A percentile compares a stretch with the other conserved stretches of the same genome.
phyloP scores from a whole-genome alignment of 2,329 filamentous ascomycete species.

The Aureobasidium leucospermi region DNA sequence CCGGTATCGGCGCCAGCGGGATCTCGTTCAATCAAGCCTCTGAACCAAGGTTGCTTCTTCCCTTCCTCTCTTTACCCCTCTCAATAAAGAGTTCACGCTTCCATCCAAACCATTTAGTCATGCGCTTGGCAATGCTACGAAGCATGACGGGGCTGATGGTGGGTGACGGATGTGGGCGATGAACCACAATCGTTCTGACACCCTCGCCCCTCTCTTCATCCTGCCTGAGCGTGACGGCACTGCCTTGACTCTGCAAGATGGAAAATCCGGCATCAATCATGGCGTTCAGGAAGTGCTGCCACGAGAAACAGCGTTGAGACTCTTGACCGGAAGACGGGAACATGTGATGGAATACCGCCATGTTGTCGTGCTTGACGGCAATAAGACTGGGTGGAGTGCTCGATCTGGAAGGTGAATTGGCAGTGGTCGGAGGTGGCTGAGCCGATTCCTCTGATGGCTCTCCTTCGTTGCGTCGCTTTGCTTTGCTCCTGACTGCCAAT shows the following conservation, averaged over 20 bases:
- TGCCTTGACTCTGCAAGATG: constrained; percentile 16
- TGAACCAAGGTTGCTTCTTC: background rate
- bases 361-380: constrained; percentile 8
- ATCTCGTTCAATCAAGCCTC: background rate
- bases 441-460: background rate
- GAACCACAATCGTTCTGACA: constrained; percentile 19
- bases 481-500: background rate
- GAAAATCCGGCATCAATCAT: constrained; percentile 18
- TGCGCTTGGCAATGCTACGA: constrained; percentile 22
- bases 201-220: background rate
- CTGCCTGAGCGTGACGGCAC: constrained; percentile 16
- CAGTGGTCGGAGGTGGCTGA: background rate
- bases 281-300: constrained; percentile 17
- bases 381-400: background rate
- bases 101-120: constrained; percentile 28
- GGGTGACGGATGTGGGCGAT: constrained; percentile 24
- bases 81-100: constrained; percentile 18
- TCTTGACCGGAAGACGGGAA: background rate
- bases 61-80: constrained; percentile 11
- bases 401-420: background rate
- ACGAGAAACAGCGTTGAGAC: constrained; percentile 1
- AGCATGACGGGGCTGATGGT: constrained; percentile 25
- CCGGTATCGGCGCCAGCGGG: background rate
- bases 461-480: background rate
- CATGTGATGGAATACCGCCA: background rate